Percentiles rank a stretch among this genome's conserved stretches.
These are phyloP conservation scores for Colletotrichum sp. DNA, from an alignment of 2,329 filamentous ascomycete species.

Conservation along the genomic window DNA sequence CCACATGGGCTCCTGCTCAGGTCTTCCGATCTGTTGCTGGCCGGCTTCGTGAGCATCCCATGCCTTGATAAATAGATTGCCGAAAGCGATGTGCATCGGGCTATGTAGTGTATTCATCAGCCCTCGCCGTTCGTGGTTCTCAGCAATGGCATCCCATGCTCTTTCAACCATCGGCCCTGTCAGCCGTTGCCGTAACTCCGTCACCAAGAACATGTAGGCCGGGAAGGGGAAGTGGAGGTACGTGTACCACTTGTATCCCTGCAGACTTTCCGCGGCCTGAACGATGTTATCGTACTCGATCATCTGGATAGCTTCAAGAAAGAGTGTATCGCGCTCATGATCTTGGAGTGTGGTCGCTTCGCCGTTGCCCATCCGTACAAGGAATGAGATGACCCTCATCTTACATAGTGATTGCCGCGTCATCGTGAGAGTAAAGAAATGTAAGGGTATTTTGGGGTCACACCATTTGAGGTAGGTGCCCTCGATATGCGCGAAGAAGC, in stretches of 20 bases:
- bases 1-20: constrained; percentile 48
- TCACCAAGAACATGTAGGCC: constrained; percentile 65
- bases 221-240: constrained; percentile 65
- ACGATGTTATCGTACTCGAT: constrained; percentile 65
- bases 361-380: constrained; percentile 52
- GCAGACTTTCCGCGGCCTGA: constrained; percentile 54
- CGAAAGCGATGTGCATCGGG: constrained; percentile 64
- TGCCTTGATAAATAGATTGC: constrained; percentile 63
- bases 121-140: constrained; percentile 59
- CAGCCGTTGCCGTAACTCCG: constrained; percentile 57
- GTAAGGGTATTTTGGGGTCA: constrained; percentile 63
- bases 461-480: constrained; percentile 60
- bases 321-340: constrained; percentile 56
- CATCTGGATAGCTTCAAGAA: constrained; percentile 61
- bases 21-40: constrained; percentile 47
- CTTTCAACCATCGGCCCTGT: constrained; percentile 62
- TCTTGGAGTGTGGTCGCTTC: constrained; percentile 44
- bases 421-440: constrained; percentile 64
- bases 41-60: constrained; percentile 64
- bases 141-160: constrained; percentile 62
- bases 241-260: constrained; percentile 63
- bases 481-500: constrained; percentile 61
- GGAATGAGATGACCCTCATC: constrained; percentile 59
- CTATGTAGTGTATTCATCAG: constrained; percentile 55
- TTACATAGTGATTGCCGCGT: constrained; percentile 61